Conservation (phyloP, 1,139 yeast genomes). For the Suhomyces terraborum region DNA sequence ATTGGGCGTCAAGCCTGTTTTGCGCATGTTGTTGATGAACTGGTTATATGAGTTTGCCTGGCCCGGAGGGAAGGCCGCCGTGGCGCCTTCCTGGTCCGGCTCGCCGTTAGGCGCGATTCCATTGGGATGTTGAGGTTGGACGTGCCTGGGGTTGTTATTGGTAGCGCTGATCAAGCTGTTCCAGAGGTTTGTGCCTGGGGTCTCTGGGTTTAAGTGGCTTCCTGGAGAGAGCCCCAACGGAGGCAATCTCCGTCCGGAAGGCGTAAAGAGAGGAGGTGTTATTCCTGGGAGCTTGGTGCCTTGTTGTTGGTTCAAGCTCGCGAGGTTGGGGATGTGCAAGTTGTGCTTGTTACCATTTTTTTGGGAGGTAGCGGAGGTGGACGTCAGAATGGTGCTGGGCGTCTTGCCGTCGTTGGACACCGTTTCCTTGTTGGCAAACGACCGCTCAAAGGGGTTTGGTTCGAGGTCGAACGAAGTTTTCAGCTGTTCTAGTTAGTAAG, state of each 20-base stretch:
- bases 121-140: not conserved
- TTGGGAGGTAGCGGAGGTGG: constrained; percentile 19
- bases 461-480: constrained; percentile 72
- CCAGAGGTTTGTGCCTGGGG: constrained; percentile 54
- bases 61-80: constrained; percentile 5
- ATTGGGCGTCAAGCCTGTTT: constrained; percentile 70
- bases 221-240: constrained; percentile 52
- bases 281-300: constrained; percentile 41
- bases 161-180: constrained; percentile 47
- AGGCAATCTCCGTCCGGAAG: constrained; percentile 63
- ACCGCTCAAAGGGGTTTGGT: constrained; percentile 93
- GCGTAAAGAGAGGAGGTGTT: constrained; percentile 60
- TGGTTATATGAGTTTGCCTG: constrained; percentile 25
- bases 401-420: constrained; percentile 7
- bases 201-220: constrained; percentile 42
- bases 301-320: constrained; percentile 23
- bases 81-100: constrained; percentile 1
- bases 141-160: constrained; percentile 10
- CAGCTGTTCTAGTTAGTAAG: constrained; percentile 26
- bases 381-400: constrained; percentile 7
- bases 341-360: constrained; percentile 40
- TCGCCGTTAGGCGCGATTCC: not conserved
- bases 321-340: constrained; percentile 38
- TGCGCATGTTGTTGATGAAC: constrained; percentile 37
- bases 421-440: constrained; percentile 67